Percentiles rank a stretch among this genome's conserved stretches.
Evolutionary conservation across 495 filamentous ascomycete species (phyloP).

Genomic region (Penicillium steckii): DNA sequence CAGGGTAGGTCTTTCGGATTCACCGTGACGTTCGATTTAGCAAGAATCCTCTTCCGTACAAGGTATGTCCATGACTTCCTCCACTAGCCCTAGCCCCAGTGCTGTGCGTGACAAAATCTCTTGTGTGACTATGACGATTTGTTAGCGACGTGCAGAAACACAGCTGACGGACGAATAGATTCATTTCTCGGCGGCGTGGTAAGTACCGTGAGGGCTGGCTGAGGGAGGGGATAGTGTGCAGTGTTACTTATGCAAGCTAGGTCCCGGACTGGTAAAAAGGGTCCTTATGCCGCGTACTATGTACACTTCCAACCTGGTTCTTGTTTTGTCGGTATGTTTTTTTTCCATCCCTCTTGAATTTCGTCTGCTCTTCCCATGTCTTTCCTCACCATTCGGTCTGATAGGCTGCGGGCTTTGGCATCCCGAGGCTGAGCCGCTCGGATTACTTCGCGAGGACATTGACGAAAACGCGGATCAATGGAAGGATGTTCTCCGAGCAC

Average conservation of each 20-base stretch:
- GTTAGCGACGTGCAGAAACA: conserved; percentile 10
- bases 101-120: conserved; percentile 2
- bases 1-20: conserved; percentile 68
- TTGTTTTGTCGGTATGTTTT: conserved; percentile 60
- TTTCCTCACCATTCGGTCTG: conserved; percentile 21
- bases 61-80: conserved; percentile 48
- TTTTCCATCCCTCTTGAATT: neutral
- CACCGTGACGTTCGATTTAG: conserved; percentile 79
- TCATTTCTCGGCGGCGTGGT: conserved; percentile 81
- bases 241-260: conserved; percentile 34
- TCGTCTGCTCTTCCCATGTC: conserved; percentile 2
- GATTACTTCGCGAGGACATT: conserved; percentile 67
- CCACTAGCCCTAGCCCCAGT: neutral
- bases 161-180: conserved; percentile 48
- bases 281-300: conserved; percentile 84
- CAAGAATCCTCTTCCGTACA: conserved; percentile 82
- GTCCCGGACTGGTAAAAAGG: conserved; percentile 82
- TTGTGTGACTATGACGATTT: conserved; percentile 20
- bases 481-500: conserved; percentile 60
- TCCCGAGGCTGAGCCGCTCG: conserved; percentile 61
- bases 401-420: conserved; percentile 78
- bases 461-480: conserved; percentile 66
- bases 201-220: conserved; percentile 22
- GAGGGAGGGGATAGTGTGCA: neutral
- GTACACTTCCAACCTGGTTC: conserved; percentile 59